Evolutionary conservation across 192 early-diverging fungal species (phyloP), one percentile per base, ranked within the genome.

Genomic region (Obelidium mucronatum): DNA sequence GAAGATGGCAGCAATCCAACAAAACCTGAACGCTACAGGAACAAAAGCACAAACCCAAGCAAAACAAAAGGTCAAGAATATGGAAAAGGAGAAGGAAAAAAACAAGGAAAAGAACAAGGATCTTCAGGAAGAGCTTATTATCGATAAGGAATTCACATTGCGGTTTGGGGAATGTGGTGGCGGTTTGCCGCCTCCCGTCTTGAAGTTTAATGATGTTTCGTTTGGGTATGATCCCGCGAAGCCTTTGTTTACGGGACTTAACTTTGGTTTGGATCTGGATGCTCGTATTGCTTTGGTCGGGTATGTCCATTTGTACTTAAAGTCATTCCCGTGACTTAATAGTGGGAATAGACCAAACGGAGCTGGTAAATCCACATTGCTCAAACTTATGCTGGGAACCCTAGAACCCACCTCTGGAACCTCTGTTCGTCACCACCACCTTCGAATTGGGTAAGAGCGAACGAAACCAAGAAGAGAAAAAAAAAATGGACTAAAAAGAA

Each of bases 21-120:
- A 98, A 82, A 97, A 99, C 86, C 94, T 91, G 74, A 96, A 97
- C 86, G 98, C 97, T 79, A 95, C 92, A 36, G 95, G 98, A 86
- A 98, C 98, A 84, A 95, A 95, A 79, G 92, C 95, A 86, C 98
- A 98, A 84, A 97, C 97, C 85, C 97, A 99, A 86, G 97, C 97
- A 66, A 98, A 99, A 88, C 94, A 94, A 48, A 94, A 95, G 83
- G 96, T 97, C 81, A 99, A 99, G 93, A 99, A 97, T 81, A 92
- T 99, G 64, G 97, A 99, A 85, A 99, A 99, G 88, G 98, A 98
- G 96, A 95, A 97, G 85, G 97, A 96, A 74, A 74, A 74, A n/a
- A 74, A 74, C 13, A 74, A 62, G 60, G 59, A 40, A 17, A 37
- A 30, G 11, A 74, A 74, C 72, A 74, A 74, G 72, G 97, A 91